These are phyloP conservation scores for Filosporella fistucella DNA, from an alignment of 495 filamentous ascomycete species.

Conservation along the genomic window DNA sequence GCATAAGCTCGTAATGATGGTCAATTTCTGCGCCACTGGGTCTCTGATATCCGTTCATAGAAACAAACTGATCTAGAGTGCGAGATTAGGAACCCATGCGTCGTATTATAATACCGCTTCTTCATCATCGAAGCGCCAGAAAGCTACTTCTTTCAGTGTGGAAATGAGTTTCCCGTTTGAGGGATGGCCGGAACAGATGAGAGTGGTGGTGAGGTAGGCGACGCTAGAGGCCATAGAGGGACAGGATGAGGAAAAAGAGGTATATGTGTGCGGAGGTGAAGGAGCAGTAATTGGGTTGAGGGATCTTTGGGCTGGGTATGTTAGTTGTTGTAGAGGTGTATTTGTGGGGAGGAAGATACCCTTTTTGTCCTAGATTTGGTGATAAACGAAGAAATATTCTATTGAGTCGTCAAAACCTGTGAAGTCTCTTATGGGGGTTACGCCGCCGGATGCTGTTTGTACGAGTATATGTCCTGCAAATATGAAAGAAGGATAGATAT, in stretches of 20 bases:
- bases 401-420: conserved; percentile 32
- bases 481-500: no score
- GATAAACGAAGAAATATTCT: conserved; percentile 32
- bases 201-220: neutral
- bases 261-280: neutral
- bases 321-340: no score
- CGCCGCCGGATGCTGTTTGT: conserved; percentile 29
- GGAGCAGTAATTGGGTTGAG: neutral
- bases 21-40: no score
- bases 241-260: neutral
- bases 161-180: neutral
- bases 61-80: neutral
- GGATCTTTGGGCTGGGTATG: no score
- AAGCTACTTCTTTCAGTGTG: conserved; percentile 6
- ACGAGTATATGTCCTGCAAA: no score
- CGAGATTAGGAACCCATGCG: conserved; percentile 7
- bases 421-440: conserved; percentile 33
- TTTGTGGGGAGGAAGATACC: no score
- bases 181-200: neutral
- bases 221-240: conserved; percentile 2
- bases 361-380: no score
- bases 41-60: no score
- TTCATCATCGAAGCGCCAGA: conserved; percentile 4
- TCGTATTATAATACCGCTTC: conserved; percentile 6
- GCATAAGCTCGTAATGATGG: no score